Percentiles rank a stretch among this genome's conserved stretches.
Evolutionary conservation across 2,329 filamentous ascomycete genomes (phyloP).

Genomic region (Trichoderma polysporum): DNA sequence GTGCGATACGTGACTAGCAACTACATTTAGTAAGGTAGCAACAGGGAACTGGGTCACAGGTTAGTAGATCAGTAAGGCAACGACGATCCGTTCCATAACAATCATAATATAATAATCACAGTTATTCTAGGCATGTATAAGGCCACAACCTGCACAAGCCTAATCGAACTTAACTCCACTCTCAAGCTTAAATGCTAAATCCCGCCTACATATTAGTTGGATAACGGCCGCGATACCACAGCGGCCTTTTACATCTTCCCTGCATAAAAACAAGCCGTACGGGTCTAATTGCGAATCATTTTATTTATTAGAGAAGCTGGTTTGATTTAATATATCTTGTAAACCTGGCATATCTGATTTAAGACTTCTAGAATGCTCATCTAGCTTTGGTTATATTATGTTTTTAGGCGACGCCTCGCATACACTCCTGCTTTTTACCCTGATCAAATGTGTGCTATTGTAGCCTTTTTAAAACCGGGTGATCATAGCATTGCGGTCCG

Average conservation of each 20-base stretch:
- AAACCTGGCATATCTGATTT: background rate
- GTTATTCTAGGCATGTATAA: background rate
- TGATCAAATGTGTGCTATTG: background rate
- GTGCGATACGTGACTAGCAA: too few species aligned
- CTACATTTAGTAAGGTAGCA: too few species aligned
- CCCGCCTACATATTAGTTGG: background rate
- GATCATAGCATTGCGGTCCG: conserved; percentile 65
- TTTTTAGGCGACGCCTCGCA: background rate
- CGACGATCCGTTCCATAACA: background rate
- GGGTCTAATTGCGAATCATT: background rate
- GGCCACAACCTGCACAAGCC: background rate
- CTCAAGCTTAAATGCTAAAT: background rate
- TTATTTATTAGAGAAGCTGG: background rate
- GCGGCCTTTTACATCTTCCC: background rate
- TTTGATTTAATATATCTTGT: background rate
- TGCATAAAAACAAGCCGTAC: background rate
- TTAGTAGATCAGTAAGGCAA: too few species aligned
- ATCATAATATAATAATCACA: background rate
- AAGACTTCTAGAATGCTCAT: background rate
- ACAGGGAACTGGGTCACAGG: too few species aligned
- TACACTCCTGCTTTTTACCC: background rate
- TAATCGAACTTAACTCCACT: background rate
- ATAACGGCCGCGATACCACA: background rate
- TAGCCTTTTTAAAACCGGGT: conserved; percentile 24
- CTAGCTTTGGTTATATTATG: background rate